Conservation (phyloP, 2,329 filamentous ascomycete genomes). For the Alternaria angustiovoidea region DNA sequence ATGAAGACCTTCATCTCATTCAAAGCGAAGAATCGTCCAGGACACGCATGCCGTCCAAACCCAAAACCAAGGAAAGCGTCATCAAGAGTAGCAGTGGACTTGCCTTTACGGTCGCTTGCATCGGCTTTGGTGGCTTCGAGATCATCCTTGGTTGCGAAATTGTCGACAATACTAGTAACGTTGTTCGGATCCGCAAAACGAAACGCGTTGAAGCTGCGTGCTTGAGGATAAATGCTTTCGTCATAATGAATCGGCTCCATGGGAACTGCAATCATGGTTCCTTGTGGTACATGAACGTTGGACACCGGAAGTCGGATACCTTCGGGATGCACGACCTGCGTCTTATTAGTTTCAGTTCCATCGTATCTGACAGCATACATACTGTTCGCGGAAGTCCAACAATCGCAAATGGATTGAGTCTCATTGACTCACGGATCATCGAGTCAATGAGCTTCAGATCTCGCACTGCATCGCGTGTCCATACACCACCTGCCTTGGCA, state of each 20-base stretch:
- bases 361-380: not conserved
- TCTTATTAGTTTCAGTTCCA: not conserved
- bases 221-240: conserved; percentile 21
- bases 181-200: conserved; percentile 22
- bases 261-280: conserved; percentile 23
- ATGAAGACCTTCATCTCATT: conserved; percentile 31
- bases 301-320: conserved; percentile 14
- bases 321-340: conserved; percentile 22
- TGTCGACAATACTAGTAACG: conserved; percentile 22
- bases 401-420: conserved; percentile 23
- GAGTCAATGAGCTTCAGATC: conserved; percentile 24
- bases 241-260: conserved; percentile 25
- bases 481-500: conserved; percentile 14
- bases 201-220: conserved; percentile 24
- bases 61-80: conserved; percentile 27
- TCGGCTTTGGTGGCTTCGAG: conserved; percentile 15
- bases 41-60: conserved; percentile 24
- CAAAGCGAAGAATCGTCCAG: conserved; percentile 25
- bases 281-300: conserved; percentile 19
- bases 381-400: conserved; percentile 24
- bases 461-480: conserved; percentile 23
- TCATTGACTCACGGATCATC: conserved; percentile 26
- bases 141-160: conserved; percentile 21
- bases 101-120: conserved; percentile 13
- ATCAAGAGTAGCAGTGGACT: conserved; percentile 26